phyloP scores from a whole-genome alignment of 2,329 filamentous ascomycete genomes.

The Nemania serpens region DNA sequence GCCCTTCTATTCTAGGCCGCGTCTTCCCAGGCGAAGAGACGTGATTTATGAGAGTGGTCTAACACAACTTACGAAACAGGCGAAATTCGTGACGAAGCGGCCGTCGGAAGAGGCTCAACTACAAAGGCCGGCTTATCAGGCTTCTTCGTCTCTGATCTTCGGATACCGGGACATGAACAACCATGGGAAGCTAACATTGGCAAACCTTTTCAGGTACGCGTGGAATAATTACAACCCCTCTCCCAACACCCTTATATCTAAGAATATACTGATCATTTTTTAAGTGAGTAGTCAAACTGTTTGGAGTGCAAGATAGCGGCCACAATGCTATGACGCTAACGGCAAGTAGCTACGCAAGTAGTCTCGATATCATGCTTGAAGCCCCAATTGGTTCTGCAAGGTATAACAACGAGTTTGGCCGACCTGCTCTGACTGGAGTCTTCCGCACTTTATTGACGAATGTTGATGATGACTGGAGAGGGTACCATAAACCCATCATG shows the following conservation, averaged over 20 bases:
- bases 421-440: conserved; percentile 84
- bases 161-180: conserved; percentile 80
- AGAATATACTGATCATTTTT: conserved; percentile 10
- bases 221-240: background rate
- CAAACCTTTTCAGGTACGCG: conserved; percentile 70
- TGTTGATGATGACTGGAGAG: conserved; percentile 66
- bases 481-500: conserved; percentile 88
- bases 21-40: background rate
- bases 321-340: conserved; percentile 9
- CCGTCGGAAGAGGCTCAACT: conserved; percentile 88
- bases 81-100: conserved; percentile 74
- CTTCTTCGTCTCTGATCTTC: conserved; percentile 92
- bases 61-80: conserved; percentile 10
- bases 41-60: background rate
- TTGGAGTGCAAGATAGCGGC: background rate
- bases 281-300: conserved; percentile 14
- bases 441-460: conserved; percentile 84
- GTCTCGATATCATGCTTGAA: conserved; percentile 96
- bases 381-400: conserved; percentile 92
- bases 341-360: conserved; percentile 71
- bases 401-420: conserved; percentile 95
- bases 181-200: conserved; percentile 94
- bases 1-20: background rate
- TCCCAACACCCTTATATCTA: background rate
- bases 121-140: conserved; percentile 91